Evolutionary conservation across 2,329 filamentous ascomycete genomes (phyloP), one percentile per base, ranked within the genome.

Genomic region (Acarospora socialis): DNA sequence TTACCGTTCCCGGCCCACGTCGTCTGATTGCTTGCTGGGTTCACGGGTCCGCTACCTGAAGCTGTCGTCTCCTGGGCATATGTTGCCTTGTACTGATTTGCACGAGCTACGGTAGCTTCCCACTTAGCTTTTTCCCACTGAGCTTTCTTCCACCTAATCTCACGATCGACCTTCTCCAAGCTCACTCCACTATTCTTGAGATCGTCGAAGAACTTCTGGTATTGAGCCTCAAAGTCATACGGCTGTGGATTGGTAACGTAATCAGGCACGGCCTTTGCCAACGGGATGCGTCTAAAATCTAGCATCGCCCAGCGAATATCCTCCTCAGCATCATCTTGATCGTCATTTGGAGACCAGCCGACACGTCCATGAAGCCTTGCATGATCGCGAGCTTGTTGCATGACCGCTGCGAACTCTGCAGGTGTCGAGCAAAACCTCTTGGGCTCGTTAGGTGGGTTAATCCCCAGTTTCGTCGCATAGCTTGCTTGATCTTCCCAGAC

Each of bases 301-400:
- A 36, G 34, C 12, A 43, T 43, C 4, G 40, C 40, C 40, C 40
- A 43, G 29, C 40, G 40, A 7, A 43, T 30, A 33, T 43, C 40
- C 21, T 43, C 33, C 32, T 43, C 40, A 17, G 40, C 40, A 17
- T 43, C 40, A 31, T 40, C 37, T 15, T 34, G 38, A 18, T 38
- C 38, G 16, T 43, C 38, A 28, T 43, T 43, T 23, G 38, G 40
- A 20, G 32, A 32, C 2, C 40, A 38, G 21, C 40, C 40, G 21
- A 27, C 30, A 31, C 40, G 41, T 12, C 40, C 40, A 28, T 41
- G 37, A 23, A 39, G 21, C 19, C 36, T 29, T 17, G 40, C 40
- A 35, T 43, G 40, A 27, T 43, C 35, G 15, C 38, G 40, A 21
- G 39, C 38, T 3, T 30, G 38, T 15, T 34, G 35, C 21, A 43